These are phyloP conservation scores for Paramyrothecium roridum DNA, from an alignment of 2,329 filamentous ascomycete species.

Conservation along the genomic window DNA sequence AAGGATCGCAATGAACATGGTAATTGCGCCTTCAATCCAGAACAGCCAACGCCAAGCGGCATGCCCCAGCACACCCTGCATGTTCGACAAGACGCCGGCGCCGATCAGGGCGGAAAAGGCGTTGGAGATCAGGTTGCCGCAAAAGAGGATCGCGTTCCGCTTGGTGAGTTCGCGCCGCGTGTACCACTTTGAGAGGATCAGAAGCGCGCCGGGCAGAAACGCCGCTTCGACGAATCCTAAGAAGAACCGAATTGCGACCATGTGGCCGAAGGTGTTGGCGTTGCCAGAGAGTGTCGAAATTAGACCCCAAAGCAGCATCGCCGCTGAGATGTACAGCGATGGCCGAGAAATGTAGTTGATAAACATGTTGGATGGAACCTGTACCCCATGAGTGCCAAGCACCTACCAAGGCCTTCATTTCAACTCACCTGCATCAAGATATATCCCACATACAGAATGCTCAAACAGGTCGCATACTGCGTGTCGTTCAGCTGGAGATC, in stretches of 20 bases:
- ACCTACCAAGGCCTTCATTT: neutral
- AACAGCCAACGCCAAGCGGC: constrained; percentile 61
- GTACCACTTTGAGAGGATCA: constrained; percentile 66
- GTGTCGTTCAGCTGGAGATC: constrained; percentile 54
- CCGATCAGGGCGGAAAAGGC: constrained; percentile 58
- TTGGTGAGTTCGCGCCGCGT: constrained; percentile 55
- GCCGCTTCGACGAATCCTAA: constrained; percentile 62
- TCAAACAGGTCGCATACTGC: constrained; percentile 62
- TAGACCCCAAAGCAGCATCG: constrained; percentile 59
- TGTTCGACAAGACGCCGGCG: constrained; percentile 55
- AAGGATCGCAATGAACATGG: constrained; percentile 44
- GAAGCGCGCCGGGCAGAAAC: constrained; percentile 60
- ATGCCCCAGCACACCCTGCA: constrained; percentile 52
- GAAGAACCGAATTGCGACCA: constrained; percentile 56
- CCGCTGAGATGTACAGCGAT: constrained; percentile 46
- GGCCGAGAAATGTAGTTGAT: constrained; percentile 52
- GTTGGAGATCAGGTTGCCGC: constrained; percentile 57
- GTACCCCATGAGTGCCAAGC: neutral
- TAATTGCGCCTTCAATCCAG: constrained; percentile 53
- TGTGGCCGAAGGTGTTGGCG: constrained; percentile 47
- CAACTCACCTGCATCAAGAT: constrained; percentile 53
- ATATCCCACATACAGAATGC: constrained; percentile 65
- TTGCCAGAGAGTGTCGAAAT: constrained; percentile 56
- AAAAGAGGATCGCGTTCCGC: constrained; percentile 56
- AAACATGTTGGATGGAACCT: constrained; percentile 53